phyloP scores from a whole-genome alignment of 331 rosid genomes.

The Quercus tomentella region DNA sequence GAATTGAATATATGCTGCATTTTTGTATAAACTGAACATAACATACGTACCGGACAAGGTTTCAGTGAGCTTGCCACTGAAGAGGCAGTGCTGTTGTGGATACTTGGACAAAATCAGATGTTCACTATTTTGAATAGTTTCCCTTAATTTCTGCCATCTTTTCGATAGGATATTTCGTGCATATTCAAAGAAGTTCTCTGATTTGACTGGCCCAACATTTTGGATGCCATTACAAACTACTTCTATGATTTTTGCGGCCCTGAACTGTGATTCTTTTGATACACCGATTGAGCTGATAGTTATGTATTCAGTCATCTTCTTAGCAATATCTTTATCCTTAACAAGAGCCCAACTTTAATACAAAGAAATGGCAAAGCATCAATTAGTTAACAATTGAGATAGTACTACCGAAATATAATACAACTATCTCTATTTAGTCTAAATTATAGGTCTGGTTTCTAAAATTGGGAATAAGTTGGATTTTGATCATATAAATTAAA shows the following conservation, averaged over 20 bases:
- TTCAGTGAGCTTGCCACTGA: slow-evolving; percentile 37
- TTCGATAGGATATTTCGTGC: slow-evolving; percentile 33
- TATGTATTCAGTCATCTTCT: slow-evolving; percentile 51
- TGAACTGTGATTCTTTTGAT: slow-evolving; percentile 69
- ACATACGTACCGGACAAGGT: slow-evolving; percentile 43
- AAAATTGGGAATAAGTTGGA: too few species aligned
- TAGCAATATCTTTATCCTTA: slow-evolving; percentile 64
- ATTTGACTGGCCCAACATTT: slow-evolving; percentile 17
- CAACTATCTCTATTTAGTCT: too few species aligned
- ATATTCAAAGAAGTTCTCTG: slow-evolving; percentile 48
- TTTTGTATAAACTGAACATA: neutral
- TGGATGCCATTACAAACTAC: slow-evolving; percentile 53
- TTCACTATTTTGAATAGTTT: slow-evolving; percentile 20
- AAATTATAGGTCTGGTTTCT: too few species aligned
- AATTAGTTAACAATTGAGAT: too few species aligned
- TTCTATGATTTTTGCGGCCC: slow-evolving; percentile 63
- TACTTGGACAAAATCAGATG: slow-evolving; percentile 36
- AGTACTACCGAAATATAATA: too few species aligned
- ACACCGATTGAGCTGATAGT: slow-evolving; percentile 64
- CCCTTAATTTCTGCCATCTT: slow-evolving; percentile 62
- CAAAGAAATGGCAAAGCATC: neutral
- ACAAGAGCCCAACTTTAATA: slow-evolving; percentile 71
- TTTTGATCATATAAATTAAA: too few species aligned
- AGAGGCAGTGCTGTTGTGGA: slow-evolving; percentile 43
- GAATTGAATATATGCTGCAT: too few species aligned